Evolutionary conservation across 2,329 filamentous ascomycete genomes (phyloP), one percentile per base, ranked within the genome.

Genomic region (Tolypocladium paradoxum): DNA sequence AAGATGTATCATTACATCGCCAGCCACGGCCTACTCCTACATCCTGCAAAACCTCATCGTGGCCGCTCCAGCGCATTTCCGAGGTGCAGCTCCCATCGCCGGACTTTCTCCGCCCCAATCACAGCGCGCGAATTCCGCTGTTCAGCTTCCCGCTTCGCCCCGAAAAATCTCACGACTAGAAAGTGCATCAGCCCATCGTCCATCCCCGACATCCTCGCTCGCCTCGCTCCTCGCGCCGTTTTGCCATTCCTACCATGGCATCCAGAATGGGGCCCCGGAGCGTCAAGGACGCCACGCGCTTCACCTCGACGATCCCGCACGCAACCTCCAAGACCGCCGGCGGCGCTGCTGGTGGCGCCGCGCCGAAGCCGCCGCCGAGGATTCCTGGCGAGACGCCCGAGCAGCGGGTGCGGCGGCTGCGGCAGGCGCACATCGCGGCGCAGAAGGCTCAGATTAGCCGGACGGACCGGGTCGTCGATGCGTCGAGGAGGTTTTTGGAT

Each of bases 241-340:
- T 20, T 18, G 43, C 27, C 27, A 20, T 49, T 35, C 18, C 55
- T 55, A 61, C 24, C 49, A 75, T 74, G 72, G 68, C 69, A 53
- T 69, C 70, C 35, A 67, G 68, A 60, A 69, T 74, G 46, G 73
- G 73, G 58, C 78, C 85, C 56, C 84, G 86, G 66, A 88, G 82
- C 71, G 84, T 87, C 67, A 82, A 81, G 62, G 88, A 91, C 68
- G 88, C 88, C 60, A 93, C 88, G 63, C 84, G 87, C 65, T 93
- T 75, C 66, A 75, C 72, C 36, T 74, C 72, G 53, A 74, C 71
- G 54, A 72, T 73, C 54, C 72, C 73, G 51, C 87, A 90, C 71
- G 87, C 86, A 61, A 78, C 78, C 58, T 81, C 82, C 60, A 87
- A 87, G 66, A 69, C 76, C 43, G 63, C 64, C 56, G 68, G 67